Evolutionary conservation across 2,329 filamentous ascomycete species (phyloP), one percentile per base, ranked within the genome.

Genomic region (Exophiala spinifera): DNA sequence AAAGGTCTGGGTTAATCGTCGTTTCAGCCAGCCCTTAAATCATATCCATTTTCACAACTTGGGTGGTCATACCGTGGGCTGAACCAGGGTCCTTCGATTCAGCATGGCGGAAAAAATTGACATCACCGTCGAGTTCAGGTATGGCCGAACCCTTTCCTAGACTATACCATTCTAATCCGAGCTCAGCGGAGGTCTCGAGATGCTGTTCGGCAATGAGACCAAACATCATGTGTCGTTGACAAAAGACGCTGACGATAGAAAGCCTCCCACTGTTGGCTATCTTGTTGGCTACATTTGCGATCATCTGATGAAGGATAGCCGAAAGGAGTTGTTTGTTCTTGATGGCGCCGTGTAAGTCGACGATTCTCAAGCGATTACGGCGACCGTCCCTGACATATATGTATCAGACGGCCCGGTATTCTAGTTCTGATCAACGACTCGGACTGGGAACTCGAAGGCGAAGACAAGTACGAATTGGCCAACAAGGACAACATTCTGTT

Each of bases 381-480:
- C 7, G 8, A 31, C 10, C 28, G 8, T 5, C 10, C 28, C 28
- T 31, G 28, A 31, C 28, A 6, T 7, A 10, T 31, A 31, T 31
- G 28, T 31, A 31, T 31, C 28, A 97, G 92, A 57, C 91, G 94
- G 49, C 94, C 94, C 4, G 94, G 94, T 2, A 96, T 99, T 70
- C 82, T 99, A 40, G 92, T 96, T 23, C 79, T 99, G 53, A 95
- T 99, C 71, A 99, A 99, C 69, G 94, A 99, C 65, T 89, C 91
- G 21, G 94, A 99, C 71, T 99, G 94, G 94, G 94, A 97, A 72
- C 82, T 99, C 11, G 94, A 97, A 73, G 94, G 91, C 15, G 92
- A 97, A 73, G 91, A 94, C 68, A 81, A 84, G 62, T 97, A 97
- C 69, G 86, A 91, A 72, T 74, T 99, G 54, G 85, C 92, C 72